Base-by-base conservation (phyloP, 768 basidiomycete genomes). In the Boletus sensibilis region DNA sequence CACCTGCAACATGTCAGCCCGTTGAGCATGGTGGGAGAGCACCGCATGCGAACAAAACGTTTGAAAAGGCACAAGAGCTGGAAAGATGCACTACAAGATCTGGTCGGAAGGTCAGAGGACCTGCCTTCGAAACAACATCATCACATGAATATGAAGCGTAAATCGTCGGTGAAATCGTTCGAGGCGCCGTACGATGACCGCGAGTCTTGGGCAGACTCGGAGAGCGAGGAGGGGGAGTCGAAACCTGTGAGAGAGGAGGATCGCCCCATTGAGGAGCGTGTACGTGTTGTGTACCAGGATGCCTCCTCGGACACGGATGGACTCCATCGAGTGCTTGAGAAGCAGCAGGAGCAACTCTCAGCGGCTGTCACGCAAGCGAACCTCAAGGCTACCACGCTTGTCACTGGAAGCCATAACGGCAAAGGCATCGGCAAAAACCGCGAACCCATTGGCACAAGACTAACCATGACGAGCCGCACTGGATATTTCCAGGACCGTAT, bases 391-490 rank as follows among this genome's bases (percentile, higher is more conserved):
- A 70, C 72, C 60, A 71, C 51, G 70, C 70, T 61, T 71, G 70
- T 35, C 69, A 70, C 40, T 67, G 70, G 52, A 57, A 68, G 55
- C 70, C 69, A 60, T 67, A 49, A 55, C 62, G 66, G 44, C 60
- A 69, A 60, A 55, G 58, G 40, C 55, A 69, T 56, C 58, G 62
- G 51, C 61, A 74, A 78, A 68, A 66, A 72, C 57, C 78, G 78
- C 53, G 81, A 81, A 52, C 84, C 87, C 14, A 86, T 95, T 62
- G 93, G 94, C 13, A 95, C 92, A 12, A 76, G 92, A 44, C 74
- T 98, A 66, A 94, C 94, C 1, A 98, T 98, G 94, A 95, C 94
- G 6, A 95, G 92, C 67, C 82, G 94, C 31, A 90, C 90, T 18
- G 92, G 93, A 3, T 94, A 90, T 73, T 94, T 95, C 76, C 92